Percentiles rank a stretch among this genome's conserved stretches.
These are phyloP conservation scores for Jackrogersella minutella DNA, from an alignment of 495 filamentous ascomycete genomes.

Conservation along the genomic window DNA sequence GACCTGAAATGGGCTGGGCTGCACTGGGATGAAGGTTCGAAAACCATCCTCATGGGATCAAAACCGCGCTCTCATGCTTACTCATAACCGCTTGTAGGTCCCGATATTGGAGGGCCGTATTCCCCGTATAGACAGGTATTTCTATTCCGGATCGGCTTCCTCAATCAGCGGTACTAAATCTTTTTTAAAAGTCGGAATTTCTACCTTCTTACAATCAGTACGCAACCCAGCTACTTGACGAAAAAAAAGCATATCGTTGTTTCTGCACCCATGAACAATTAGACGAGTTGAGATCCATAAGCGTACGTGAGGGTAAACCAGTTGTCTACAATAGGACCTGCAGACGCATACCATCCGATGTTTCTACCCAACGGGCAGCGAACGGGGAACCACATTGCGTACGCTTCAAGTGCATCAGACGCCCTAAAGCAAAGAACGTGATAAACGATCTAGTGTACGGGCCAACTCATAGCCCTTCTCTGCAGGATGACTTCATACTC, in stretches of 20 bases:
- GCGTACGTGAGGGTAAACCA: constrained; percentile 65
- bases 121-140: constrained; percentile 87
- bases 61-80: constrained; percentile 21
- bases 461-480: constrained; percentile 55
- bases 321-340: constrained; percentile 84
- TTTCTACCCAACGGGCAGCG: constrained; percentile 72
- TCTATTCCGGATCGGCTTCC: background rate
- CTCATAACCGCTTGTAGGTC: constrained; percentile 61
- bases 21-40: constrained; percentile 89
- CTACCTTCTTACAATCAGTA: constrained; percentile 75
- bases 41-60: background rate
- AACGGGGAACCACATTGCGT: constrained; percentile 79
- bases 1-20: constrained; percentile 91
- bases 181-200: constrained; percentile 74
- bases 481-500: constrained; percentile 71
- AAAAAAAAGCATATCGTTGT: constrained; percentile 86
- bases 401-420: constrained; percentile 71
- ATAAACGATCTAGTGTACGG: constrained; percentile 84
- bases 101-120: constrained; percentile 76
- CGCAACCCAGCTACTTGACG: constrained; percentile 71
- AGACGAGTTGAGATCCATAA: constrained; percentile 65
- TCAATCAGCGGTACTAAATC: constrained; percentile 26
- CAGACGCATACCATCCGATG: constrained; percentile 65
- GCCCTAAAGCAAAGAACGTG: constrained; percentile 66
- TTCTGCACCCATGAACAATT: constrained; percentile 84